Evolutionary conservation across 2,329 filamentous ascomycete species (phyloP).

Genomic region (Diaporthe citrichinensis): DNA sequence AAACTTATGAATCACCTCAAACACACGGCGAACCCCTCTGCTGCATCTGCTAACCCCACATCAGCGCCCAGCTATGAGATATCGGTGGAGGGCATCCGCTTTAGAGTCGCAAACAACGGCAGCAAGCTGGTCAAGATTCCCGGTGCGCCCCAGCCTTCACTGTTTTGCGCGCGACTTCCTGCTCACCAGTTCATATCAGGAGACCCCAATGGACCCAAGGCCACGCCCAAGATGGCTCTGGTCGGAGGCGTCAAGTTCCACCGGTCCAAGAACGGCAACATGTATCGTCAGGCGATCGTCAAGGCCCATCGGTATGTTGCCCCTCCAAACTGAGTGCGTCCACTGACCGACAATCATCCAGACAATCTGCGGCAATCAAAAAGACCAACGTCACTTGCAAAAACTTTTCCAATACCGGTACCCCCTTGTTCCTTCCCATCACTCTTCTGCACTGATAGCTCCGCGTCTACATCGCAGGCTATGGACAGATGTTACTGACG

Average conservation of each 20-base stretch:
- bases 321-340: conserved; percentile 43
- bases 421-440: conserved; percentile 54
- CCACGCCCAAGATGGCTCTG: conserved; percentile 80
- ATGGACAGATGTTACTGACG: conserved; percentile 31
- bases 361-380: conserved; percentile 68
- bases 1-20: conserved; percentile 66
- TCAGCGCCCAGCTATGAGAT: conserved; percentile 70
- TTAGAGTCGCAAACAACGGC: conserved; percentile 80
- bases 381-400: conserved; percentile 83
- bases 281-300: conserved; percentile 83
- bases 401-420: conserved; percentile 78
- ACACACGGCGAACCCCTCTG: conserved; percentile 49
- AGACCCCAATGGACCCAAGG: conserved; percentile 71
- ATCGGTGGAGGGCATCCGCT: conserved; percentile 78
- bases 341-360: conserved; percentile 58
- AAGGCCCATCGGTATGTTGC: conserved; percentile 80
- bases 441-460: conserved; percentile 6
- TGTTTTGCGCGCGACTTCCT: conserved; percentile 14
- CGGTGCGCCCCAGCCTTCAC: conserved; percentile 62
- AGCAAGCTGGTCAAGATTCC: conserved; percentile 84
- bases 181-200: conserved; percentile 58
- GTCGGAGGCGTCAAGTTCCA: conserved; percentile 87
- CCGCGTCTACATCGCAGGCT: conserved; percentile 8
- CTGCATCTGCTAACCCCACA: conserved; percentile 48
- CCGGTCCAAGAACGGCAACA: conserved; percentile 88